Evolutionary conservation across 495 filamentous ascomycete genomes (phyloP), one percentile per base, ranked within the genome.

Genomic region (Friedmanniomyces simplex): DNA sequence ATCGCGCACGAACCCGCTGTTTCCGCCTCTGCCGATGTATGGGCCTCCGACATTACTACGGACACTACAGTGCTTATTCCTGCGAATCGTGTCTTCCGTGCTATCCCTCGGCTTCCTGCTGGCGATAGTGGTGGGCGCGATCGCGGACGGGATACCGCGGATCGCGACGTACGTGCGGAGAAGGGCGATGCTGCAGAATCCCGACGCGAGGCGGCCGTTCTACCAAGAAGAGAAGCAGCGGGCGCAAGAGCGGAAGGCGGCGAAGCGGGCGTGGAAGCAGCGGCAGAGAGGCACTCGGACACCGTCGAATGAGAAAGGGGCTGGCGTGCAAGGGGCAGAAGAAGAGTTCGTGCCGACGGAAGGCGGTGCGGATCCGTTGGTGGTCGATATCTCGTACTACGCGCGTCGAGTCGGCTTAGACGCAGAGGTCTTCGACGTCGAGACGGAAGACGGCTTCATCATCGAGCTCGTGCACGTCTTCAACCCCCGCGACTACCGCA

Each of bases 381-480:
- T 88, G 10, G 87, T 84, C 65, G 86, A 96, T 68, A 81, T 91
- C 11, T 78, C 79, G 5, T 94, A 96, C 66, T 97, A 97, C 67
- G 91, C 91, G 0, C 76, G 88, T 36, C 74, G 90, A 16, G 91
- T 96, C 1, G 93, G 91, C 7, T 77, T 97, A 5, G 89, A 96
- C 57, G 80, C 88, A 18, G 93, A 96, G 65, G 79, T 78, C 21
- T 89, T 86, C 65, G 75, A 86, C 36, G 89, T 96, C 0, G 82
- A 95, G 69, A 97, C 93, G 0, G 91, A 96, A 69, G 91, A 97
- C 65, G 93, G 91, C 4, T 96, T 95, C 66, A 79, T 96, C 59
- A 85, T 97, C 55, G 78, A 82, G 18, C 73, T 97, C 0, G 93
- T 86, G 82, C 91, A 96, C 67, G 75, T 97, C 32, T 97, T 89